Evolutionary conservation across 1,139 yeast genomes (phyloP).

Genomic region (Taphrina deformans): DNA sequence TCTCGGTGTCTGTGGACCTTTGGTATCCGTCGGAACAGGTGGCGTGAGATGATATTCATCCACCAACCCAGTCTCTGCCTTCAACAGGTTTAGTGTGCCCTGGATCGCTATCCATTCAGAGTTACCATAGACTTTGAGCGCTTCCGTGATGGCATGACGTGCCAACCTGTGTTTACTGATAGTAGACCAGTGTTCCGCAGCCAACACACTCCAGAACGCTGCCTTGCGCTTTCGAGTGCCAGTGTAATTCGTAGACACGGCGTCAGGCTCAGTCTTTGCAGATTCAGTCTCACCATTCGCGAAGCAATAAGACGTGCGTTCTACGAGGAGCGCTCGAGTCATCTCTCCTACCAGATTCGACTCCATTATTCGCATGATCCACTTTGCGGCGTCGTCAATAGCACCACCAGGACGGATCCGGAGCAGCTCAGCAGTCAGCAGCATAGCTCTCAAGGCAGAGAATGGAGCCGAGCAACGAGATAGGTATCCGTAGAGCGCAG

Average conservation of each 20-base stretch:
- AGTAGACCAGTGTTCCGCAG: constrained; percentile 67
- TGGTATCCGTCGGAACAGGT: background rate
- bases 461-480: constrained; percentile 66
- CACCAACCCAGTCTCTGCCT: constrained; percentile 27
- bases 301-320: constrained; percentile 38
- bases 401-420: constrained; percentile 26
- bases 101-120: constrained; percentile 27
- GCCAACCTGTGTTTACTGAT: constrained; percentile 30
- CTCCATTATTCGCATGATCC: constrained; percentile 30
- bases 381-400: constrained; percentile 30
- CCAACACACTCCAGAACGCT: constrained; percentile 72
- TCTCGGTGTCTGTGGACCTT: background rate
- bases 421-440: constrained; percentile 17
- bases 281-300: constrained; percentile 32
- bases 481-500: constrained; percentile 60
- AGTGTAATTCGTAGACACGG: background rate
- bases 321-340: constrained; percentile 39
- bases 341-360: constrained; percentile 23
- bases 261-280: background rate
- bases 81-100: constrained; percentile 23
- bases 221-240: constrained; percentile 63
- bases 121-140: constrained; percentile 20
- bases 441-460: constrained; percentile 56
- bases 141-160: constrained; percentile 7
- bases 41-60: constrained; percentile 24